Evolutionary conservation across 768 basidiomycete genomes (phyloP).

Genomic region (Leucocoprinus birnbaumii): DNA sequence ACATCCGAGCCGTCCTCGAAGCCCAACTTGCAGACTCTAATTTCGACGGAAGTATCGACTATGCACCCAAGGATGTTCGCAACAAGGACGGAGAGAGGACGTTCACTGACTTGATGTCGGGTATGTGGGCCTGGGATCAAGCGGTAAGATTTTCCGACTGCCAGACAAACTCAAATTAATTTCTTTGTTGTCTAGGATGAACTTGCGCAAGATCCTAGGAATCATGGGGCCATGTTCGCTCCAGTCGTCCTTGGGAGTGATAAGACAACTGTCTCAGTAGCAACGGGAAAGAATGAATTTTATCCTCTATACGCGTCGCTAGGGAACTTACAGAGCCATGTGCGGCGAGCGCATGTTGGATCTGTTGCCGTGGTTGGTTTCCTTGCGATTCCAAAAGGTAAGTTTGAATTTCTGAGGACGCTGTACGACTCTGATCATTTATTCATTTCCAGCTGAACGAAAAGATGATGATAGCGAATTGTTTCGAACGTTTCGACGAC

Average conservation of each 20-base stretch:
- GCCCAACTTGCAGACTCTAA: neutral
- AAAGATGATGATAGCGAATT: neutral
- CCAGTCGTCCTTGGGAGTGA: slow-evolving; percentile 35
- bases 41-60: neutral
- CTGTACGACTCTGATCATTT: neutral
- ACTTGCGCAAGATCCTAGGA: too few relatives aligned
- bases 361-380: slow-evolving; percentile 26
- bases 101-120: slow-evolving; percentile 38
- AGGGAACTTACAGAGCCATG: slow-evolving; percentile 29
- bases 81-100: slow-evolving; percentile 18
- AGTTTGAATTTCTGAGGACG: too few relatives aligned
- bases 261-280: slow-evolving; percentile 35
- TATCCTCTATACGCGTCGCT: slow-evolving; percentile 31
- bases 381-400: slow-evolving; percentile 20
- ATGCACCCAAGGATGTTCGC: slow-evolving; percentile 12
- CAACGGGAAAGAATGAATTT: slow-evolving; percentile 32
- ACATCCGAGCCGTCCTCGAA: slow-evolving; percentile 22
- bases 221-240: slow-evolving; percentile 22
- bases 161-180: too few relatives aligned
- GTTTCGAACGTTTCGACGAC: neutral
- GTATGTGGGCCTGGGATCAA: slow-evolving; percentile 35
- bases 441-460: neutral
- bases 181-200: too few relatives aligned
- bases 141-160: too few relatives aligned
- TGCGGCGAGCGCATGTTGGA: slow-evolving; percentile 27